Conservation (phyloP, 139 green algal species). For the Dunaliella sp. region DNA sequence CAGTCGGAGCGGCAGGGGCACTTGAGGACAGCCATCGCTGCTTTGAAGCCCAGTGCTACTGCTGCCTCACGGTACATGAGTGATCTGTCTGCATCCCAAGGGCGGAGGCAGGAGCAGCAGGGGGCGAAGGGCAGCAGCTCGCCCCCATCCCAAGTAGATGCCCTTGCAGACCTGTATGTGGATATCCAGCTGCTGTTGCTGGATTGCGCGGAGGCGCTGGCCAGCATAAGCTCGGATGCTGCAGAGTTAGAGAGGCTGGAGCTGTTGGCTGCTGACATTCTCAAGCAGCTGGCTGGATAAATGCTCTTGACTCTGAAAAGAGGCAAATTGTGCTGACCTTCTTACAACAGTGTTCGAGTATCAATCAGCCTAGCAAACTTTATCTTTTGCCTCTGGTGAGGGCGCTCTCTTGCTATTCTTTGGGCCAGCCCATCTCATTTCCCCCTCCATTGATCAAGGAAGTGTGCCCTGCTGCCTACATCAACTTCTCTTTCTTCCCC, state of each 20-base stretch:
- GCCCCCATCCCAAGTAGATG: slow-evolving; percentile 6
- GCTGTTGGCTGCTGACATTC: background rate
- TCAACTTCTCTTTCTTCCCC: too few relatives aligned
- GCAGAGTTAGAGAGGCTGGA: too few relatives aligned
- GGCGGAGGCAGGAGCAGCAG: background rate
- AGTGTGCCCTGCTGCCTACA: too few relatives aligned
- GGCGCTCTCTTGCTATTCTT: too few relatives aligned
- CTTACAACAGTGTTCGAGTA: too few relatives aligned
- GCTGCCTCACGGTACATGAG: slow-evolving; percentile 2
- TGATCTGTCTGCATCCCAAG: background rate
- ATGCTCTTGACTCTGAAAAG: background rate
- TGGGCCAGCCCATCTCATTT: too few relatives aligned
- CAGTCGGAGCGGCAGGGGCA: background rate
- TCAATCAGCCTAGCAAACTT: too few relatives aligned
- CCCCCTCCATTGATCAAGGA: too few relatives aligned
- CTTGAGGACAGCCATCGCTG: background rate
- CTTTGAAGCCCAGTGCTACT: background rate
- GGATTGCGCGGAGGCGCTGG: slow-evolving; percentile 24
- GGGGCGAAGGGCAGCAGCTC: background rate
- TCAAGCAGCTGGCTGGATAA: background rate
- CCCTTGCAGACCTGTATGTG: slow-evolving; percentile 26
- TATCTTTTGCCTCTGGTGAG: too few relatives aligned
- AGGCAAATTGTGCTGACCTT: too few relatives aligned
- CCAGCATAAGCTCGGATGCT: background rate
- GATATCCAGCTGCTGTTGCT: slow-evolving; percentile 29